Evolutionary conservation across 2,329 filamentous ascomycete species (phyloP), one percentile per base, ranked within the genome.

Genomic region (Chaetomium strumarium): DNA sequence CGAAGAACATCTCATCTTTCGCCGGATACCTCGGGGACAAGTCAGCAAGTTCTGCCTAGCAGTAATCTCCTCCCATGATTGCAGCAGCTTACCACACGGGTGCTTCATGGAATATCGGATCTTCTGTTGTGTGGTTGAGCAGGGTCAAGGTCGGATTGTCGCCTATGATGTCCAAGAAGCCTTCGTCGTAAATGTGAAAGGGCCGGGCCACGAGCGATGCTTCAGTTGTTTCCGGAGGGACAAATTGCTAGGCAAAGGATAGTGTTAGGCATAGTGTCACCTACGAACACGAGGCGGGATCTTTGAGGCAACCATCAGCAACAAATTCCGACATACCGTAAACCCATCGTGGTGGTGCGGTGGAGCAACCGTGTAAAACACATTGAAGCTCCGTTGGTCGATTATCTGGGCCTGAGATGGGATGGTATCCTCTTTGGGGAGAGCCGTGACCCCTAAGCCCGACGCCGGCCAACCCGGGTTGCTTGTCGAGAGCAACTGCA

Each of bases 21-120:
- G 69, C 70, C 2, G 67, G 66, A 39, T 70, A 49, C 56, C 56
- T 58, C 13, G 5, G 6, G 69, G 55, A 72, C 72, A 10, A 71
- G 68, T 55, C 12, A 52, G 31, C 13, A 16, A 8, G 34, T 37
- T 13, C 24, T 17, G 13, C 8, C n/a, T 45, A 17, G n/a, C 12
- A 16, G 40, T 42, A 30, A 19, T 8, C 5, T 31, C 6, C n/a
- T 31, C 24, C 24, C 7, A 24, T 24, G 24, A 20, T 14, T 12
- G 16, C 7, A 19, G 30, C 60, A 19, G 30, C 60, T 66, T 72
- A 74, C 75, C 76, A 81, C 0, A 78, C 70, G 10, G 78, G 75
- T 7, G 78, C 78, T 58, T 82, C 79, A 50, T 81, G 79, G 41
- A 78, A 81, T 5, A 78, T 59, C 0, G 75, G 75, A 43, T 78